phyloP scores from a whole-genome alignment of 139 green algal species.

The Desmodesmus armatus region DNA sequence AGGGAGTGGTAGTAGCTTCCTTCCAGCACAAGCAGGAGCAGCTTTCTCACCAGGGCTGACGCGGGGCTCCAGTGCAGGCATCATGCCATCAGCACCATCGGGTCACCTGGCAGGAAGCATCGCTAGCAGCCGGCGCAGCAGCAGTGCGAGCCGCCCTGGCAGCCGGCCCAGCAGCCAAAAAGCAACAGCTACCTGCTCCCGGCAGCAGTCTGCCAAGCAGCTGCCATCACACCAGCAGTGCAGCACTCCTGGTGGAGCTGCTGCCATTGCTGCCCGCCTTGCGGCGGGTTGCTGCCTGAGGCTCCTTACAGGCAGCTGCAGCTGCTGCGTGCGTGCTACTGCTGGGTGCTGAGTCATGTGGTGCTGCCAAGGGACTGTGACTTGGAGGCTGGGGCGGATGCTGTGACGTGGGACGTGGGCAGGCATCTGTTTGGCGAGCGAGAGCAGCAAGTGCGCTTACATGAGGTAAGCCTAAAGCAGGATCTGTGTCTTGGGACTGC shows the following conservation, averaged over 20 bases:
- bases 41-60: background rate
- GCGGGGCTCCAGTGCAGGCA: background rate
- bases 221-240: too few species aligned
- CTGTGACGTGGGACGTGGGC: slow-evolving; percentile 47
- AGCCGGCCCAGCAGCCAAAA: too few species aligned
- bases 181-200: too few species aligned
- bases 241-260: slow-evolving; percentile 11
- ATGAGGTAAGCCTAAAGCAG: slow-evolving; percentile 14
- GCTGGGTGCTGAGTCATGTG: slow-evolving; percentile 65
- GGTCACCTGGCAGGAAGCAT: too few species aligned
- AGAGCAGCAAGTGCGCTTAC: background rate
- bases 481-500: too few species aligned
- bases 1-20: background rate
- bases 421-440: slow-evolving; percentile 52
- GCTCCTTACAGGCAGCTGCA: slow-evolving; percentile 52
- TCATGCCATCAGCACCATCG: too few species aligned
- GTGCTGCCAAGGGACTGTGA: background rate
- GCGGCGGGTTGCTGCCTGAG: slow-evolving; percentile 38
- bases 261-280: slow-evolving; percentile 10
- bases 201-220: too few species aligned
- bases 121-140: background rate
- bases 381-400: background rate
- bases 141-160: too few species aligned
- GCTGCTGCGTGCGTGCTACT: slow-evolving; percentile 59
- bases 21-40: background rate